Conservation (phyloP, 208 protist species). For the Acanthamoeba healyi region DNA sequence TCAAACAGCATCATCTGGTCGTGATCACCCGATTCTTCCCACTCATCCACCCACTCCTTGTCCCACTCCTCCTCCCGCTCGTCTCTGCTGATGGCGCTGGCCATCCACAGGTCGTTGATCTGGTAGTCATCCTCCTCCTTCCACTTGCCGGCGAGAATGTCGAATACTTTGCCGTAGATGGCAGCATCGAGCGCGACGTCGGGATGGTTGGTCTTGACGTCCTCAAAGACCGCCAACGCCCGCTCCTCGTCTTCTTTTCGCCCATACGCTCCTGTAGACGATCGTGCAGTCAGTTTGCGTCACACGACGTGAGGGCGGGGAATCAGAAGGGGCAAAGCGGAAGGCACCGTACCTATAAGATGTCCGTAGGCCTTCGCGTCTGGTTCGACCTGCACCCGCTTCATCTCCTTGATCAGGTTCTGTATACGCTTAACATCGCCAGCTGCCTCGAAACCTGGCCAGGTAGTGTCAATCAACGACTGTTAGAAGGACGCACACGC, state of each 20-base stretch:
- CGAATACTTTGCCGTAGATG: conserved; percentile 34
- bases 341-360: neutral
- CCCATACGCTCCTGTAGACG: neutral
- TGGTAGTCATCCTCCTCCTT: conserved; percentile 43
- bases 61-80: conserved; percentile 1
- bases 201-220: neutral
- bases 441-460: neutral
- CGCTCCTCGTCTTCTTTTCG: neutral
- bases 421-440: neutral
- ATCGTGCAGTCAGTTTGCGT: neutral
- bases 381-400: neutral
- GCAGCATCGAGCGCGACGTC: neutral
- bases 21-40: neutral
- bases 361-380: neutral
- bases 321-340: neutral
- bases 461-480: too few species aligned
- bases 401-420: neutral
- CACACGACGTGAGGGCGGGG: neutral
- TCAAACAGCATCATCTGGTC: neutral
- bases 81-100: neutral
- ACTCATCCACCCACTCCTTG: neutral
- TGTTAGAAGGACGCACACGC: too few species aligned
- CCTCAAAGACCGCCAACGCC: neutral
- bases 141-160: conserved; percentile 31
- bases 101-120: conserved; percentile 56